Evolutionary conservation across 129 eudicot species (phyloP).

Genomic region (Lonicera japonica): DNA sequence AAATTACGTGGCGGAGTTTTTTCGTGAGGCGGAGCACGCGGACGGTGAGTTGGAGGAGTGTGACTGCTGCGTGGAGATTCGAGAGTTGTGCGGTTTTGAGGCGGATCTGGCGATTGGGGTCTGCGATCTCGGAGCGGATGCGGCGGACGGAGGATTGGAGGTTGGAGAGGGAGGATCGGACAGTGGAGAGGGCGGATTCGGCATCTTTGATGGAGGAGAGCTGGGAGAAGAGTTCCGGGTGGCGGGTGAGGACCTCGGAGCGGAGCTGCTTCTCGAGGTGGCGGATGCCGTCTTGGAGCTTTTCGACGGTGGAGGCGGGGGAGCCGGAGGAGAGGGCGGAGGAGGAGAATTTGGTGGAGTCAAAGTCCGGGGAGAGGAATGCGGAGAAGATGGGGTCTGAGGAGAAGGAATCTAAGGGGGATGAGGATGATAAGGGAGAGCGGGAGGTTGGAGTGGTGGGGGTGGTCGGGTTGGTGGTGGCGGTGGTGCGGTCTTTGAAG

Average conservation of each 20-base stretch:
- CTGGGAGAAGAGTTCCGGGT: constrained; percentile 55
- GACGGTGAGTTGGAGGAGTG: constrained; percentile 42
- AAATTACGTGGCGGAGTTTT: constrained; percentile 52
- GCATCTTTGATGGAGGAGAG: constrained; percentile 60
- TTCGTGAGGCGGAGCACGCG: constrained; percentile 49
- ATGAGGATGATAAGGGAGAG: constrained; percentile 10
- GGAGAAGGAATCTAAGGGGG: constrained; percentile 60
- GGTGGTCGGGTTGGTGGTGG: constrained; percentile 15
- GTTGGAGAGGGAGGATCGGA: constrained; percentile 51
- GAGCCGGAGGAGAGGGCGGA: constrained; percentile 90
- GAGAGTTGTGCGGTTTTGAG: constrained; percentile 55
- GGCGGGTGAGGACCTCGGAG: constrained; percentile 61
- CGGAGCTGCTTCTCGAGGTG: constrained; percentile 69
- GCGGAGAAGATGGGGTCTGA: constrained; percentile 74
- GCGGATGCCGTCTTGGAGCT: constrained; percentile 75
- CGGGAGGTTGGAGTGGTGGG: constrained; percentile 20
- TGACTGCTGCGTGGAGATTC: constrained; percentile 46
- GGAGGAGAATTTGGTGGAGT: constrained; percentile 78
- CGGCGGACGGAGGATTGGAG: constrained; percentile 61
- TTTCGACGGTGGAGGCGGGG: constrained; percentile 74
- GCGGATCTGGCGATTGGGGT: constrained; percentile 52
- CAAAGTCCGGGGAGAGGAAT: constrained; percentile 66
- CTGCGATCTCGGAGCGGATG: constrained; percentile 69
- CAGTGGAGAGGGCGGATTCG: constrained; percentile 54
- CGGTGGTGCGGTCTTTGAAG: constrained; percentile 45